Base-by-base conservation (phyloP, 768 basidiomycete genomes). In the Tulasnella sp. region DNA sequence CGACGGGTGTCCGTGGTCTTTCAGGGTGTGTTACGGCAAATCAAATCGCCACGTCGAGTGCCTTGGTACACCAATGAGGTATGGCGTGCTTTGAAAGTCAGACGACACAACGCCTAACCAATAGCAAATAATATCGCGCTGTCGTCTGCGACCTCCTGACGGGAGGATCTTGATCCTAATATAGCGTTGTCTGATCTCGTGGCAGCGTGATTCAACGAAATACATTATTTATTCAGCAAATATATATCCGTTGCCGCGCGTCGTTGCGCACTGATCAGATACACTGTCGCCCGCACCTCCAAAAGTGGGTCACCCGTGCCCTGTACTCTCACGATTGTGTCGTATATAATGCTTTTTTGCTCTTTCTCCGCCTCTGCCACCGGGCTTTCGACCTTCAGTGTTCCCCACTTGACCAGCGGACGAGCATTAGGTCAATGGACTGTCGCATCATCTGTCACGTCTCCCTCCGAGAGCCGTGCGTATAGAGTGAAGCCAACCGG, bases 331-430 rank as follows among this genome's bases (percentile, higher is more conserved):
- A 64, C 64, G 27, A 65, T 52, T 11, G 66, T 64, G 54, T 66
- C 65, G 43, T 61, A 66, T 23, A 66, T 66, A 48, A 66, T 63
- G 27, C 59, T 63, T 51, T 61, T 62, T 50, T 65, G 60, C 51
- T 59, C 60, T 27, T 34, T 38, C 45, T 54, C 60, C 9, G 44
- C 51, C 13, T 41, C 63, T 3, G 56, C 43, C 17, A 34, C 43
- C 32, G 58, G 48, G 2, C 62, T 41, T 10, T 5, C 32, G 26
- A 66, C 47, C 19, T 58, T 61, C 15, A 38, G 34, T 38, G 15
- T 38, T 10, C 65, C 65, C 9, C 65, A 56, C 27, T 61, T 45
- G 11, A 64, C 55, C 23, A 63, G 27, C 56, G 58, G 53, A 26
- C 65, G 60, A 2, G 27, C 27, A 17, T 27, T 56, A 5, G 65